Evolutionary conservation across 1,139 yeast genomes (phyloP).

Genomic region (Debaryomyces coudertii): DNA sequence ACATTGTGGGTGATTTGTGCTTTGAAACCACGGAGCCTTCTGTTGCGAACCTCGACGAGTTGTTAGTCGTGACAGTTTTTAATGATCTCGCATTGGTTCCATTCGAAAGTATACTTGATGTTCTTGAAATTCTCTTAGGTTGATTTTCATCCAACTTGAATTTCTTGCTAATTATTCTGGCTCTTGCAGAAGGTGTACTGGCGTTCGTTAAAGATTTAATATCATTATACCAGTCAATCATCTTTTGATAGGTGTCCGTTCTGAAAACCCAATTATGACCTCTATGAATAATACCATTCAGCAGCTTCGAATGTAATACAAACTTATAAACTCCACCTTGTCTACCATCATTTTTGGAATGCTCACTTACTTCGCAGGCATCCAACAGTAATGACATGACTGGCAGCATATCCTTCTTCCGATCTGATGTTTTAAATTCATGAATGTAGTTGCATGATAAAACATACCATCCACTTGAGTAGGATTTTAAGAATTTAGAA

Average conservation of each 20-base stretch:
- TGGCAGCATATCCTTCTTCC: constrained; percentile 83
- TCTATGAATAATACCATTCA: constrained; percentile 67
- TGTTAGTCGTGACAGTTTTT: constrained; percentile 27
- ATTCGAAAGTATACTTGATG: constrained; percentile 32
- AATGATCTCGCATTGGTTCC: constrained; percentile 31
- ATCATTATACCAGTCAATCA: constrained; percentile 86
- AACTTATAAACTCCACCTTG: constrained; percentile 71
- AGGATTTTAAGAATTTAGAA: constrained; percentile 86
- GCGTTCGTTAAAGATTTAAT: constrained; percentile 65
- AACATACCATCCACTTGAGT: constrained; percentile 89
- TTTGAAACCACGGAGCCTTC: constrained; percentile 17
- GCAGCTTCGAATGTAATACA: constrained; percentile 70
- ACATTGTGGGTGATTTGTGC: constrained; percentile 30
- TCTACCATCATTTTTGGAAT: constrained; percentile 69
- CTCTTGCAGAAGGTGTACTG: constrained; percentile 57
- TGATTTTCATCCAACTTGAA: constrained; percentile 19
- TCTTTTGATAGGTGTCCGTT: constrained; percentile 73
- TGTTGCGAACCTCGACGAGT: constrained; percentile 13
- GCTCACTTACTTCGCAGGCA: constrained; percentile 82
- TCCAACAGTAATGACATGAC: constrained; percentile 82
- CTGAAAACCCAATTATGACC: constrained; percentile 94
- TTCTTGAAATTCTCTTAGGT: constrained; percentile 28
- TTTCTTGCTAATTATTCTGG: constrained; percentile 27
- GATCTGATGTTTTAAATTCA: constrained; percentile 84
- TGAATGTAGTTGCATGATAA: constrained; percentile 86